These are phyloP conservation scores for Botryotinia narcissicola DNA, from an alignment of 2,329 filamentous ascomycete genomes.

Conservation along the genomic window DNA sequence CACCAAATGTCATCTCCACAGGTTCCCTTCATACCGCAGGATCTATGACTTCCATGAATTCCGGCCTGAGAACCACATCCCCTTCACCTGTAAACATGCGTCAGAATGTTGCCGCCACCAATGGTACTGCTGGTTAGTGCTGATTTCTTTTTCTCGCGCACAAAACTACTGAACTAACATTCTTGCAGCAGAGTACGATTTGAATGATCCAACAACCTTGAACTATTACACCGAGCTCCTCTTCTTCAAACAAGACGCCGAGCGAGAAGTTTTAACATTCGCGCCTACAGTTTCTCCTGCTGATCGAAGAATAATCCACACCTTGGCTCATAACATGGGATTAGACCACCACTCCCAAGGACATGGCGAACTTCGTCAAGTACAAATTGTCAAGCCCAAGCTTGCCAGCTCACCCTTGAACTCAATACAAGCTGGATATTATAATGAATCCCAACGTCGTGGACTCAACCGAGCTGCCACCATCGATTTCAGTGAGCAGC, in stretches of 20 bases:
- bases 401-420: slow-evolving; percentile 36
- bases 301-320: slow-evolving; percentile 88
- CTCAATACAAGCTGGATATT: slow-evolving; percentile 51
- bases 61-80: slow-evolving; percentile 49
- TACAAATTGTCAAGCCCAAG: slow-evolving; percentile 73
- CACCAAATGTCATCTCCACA: slow-evolving; percentile 44
- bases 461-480: slow-evolving; percentile 92
- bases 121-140: slow-evolving; percentile 23
- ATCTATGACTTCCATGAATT: slow-evolving; percentile 72
- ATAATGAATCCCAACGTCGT: slow-evolving; percentile 75
- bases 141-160: slow-evolving; percentile 10
- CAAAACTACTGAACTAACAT: slow-evolving; percentile 10
- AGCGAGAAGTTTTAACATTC: slow-evolving; percentile 80
- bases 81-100: slow-evolving; percentile 38
- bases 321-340: slow-evolving; percentile 91
- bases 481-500: slow-evolving; percentile 86
- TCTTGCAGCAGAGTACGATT: slow-evolving; percentile 59
- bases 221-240: slow-evolving; percentile 88
- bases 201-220: slow-evolving; percentile 86
- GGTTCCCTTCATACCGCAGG: slow-evolving; percentile 70
- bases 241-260: slow-evolving; percentile 78
- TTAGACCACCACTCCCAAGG: slow-evolving; percentile 89
- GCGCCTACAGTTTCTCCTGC: slow-evolving; percentile 75
- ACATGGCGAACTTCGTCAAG: slow-evolving; percentile 80
- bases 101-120: slow-evolving; percentile 3